Conservation (phyloP, 139 green algal genomes). For the Pedinophyceae sp. region DNA sequence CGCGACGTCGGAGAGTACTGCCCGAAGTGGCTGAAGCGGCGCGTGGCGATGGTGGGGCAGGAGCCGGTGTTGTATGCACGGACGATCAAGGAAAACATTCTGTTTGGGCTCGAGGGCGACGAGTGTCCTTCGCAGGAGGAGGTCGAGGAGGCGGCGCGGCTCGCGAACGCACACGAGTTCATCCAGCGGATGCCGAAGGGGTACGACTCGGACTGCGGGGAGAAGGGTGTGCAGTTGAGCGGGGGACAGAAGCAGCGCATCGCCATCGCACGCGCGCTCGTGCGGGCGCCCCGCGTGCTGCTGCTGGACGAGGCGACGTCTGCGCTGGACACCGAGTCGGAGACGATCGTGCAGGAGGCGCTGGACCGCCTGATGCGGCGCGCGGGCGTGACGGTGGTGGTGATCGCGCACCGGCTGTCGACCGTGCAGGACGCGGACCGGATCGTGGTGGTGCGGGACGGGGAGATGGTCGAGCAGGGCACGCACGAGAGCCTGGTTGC, state of each 20-base stretch:
- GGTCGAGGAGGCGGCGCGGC: constrained; percentile 15
- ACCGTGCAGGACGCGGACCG: constrained; percentile 67
- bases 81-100: constrained; percentile 64
- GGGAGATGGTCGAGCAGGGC: constrained; percentile 34
- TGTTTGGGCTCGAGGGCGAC: constrained; percentile 47
- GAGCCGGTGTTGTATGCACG: constrained; percentile 71
- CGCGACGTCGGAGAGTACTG: constrained; percentile 37
- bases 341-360: constrained; percentile 74
- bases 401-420: constrained; percentile 80
- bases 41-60: constrained; percentile 51
- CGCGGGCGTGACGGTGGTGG: constrained; percentile 53
- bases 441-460: constrained; percentile 51
- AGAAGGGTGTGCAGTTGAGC: constrained; percentile 56
- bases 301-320: constrained; percentile 88
- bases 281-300: constrained; percentile 57
- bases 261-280: constrained; percentile 76
- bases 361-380: constrained; percentile 63
- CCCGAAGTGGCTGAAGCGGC: constrained; percentile 35
- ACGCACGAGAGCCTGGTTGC: constrained; percentile 38
- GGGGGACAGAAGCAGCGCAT: constrained; percentile 88
- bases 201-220: constrained; percentile 69
- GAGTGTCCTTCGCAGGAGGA: constrained; percentile 13
- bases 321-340: constrained; percentile 53
- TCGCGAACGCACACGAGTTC: constrained; percentile 31
- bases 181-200: constrained; percentile 29